phyloP scores from a whole-genome alignment of 306 rosid species.

The Castanopsis chinensis region DNA sequence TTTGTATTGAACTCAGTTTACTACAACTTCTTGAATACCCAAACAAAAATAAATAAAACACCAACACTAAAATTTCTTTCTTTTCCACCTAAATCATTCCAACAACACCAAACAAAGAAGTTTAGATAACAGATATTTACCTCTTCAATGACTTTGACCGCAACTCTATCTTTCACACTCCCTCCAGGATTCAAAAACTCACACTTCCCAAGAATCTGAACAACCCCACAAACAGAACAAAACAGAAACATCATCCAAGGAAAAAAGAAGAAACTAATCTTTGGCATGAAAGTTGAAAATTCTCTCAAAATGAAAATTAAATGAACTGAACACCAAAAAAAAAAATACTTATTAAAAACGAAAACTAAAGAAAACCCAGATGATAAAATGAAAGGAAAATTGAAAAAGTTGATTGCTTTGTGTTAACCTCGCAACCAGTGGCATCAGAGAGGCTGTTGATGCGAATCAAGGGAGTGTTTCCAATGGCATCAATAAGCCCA shows the following conservation, averaged over 20 bases:
- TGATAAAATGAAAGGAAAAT: not conserved
- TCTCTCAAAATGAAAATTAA: not conserved
- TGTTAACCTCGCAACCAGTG: constrained; percentile 75
- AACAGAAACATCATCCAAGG: not conserved
- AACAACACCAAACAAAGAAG: not conserved
- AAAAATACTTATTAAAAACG: not conserved
- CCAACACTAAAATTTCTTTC: not conserved
- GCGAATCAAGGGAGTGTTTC: constrained; percentile 86
- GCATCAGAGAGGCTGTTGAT: constrained; percentile 89
- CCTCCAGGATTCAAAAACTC: constrained; percentile 98
- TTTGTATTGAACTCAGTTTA: not conserved
- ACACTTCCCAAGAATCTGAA: constrained; percentile 85
- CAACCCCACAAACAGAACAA: not conserved
- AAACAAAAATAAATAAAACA: not conserved
- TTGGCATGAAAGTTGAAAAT: not conserved
- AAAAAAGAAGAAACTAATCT: not conserved
- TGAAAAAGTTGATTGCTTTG: not conserved
- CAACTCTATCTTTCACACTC: constrained; percentile 91
- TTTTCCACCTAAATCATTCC: not conserved
- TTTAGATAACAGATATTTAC: constrained; percentile 24
- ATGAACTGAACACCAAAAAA: not conserved
- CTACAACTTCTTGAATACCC: not conserved
- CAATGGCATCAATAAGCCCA: constrained; percentile 75
- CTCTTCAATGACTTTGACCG: constrained; percentile 81
- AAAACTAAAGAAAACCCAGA: constrained; percentile 7